A percentile compares a stretch with the other conserved stretches of the same genome.
Evolutionary conservation across 108 stramenopile species (phyloP).

Genomic region (Cyclotella kingstonii): DNA sequence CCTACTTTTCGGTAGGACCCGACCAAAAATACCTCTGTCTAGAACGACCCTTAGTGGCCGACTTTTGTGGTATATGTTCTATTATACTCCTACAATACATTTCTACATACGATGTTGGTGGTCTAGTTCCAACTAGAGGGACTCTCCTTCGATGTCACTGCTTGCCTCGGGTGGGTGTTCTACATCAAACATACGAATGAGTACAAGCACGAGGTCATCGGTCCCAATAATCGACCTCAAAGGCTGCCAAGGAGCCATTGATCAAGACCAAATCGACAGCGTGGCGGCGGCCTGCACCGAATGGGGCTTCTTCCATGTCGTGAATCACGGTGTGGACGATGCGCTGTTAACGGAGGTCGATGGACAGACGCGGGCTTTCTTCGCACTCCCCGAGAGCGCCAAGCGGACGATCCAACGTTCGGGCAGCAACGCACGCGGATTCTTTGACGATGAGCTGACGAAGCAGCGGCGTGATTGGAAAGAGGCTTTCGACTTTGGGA

Average conservation of each 20-base stretch:
- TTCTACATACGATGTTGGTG: no score
- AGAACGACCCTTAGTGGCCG: no score
- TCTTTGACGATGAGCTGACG: slow-evolving; percentile 92
- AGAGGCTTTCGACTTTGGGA: slow-evolving; percentile 83
- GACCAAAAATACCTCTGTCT: no score
- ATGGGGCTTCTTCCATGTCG: slow-evolving; percentile 91
- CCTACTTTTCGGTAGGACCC: no score
- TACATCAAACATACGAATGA: no score
- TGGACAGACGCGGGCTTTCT: slow-evolving; percentile 60
- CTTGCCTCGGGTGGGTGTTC: no score
- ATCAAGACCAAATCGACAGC: slow-evolving; percentile 8
- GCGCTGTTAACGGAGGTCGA: slow-evolving; percentile 58
- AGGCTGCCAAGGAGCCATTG: no score
- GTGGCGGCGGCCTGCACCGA: slow-evolving; percentile 58
- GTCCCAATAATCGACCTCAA: slow-evolving; percentile 22
- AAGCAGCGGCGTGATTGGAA: slow-evolving; percentile 91
- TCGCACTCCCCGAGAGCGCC: slow-evolving; percentile 62
- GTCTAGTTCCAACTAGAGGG: no score
- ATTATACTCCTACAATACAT: no score
- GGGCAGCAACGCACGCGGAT: slow-evolving; percentile 79
- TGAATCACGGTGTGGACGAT: slow-evolving; percentile 64
- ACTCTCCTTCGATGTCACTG: no score
- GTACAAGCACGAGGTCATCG: no score
- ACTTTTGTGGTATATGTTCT: no score
- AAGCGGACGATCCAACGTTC: slow-evolving; percentile 73